Evolutionary conservation across 768 basidiomycete genomes (phyloP).

Genomic region (Hygrocybe coccinea): DNA sequence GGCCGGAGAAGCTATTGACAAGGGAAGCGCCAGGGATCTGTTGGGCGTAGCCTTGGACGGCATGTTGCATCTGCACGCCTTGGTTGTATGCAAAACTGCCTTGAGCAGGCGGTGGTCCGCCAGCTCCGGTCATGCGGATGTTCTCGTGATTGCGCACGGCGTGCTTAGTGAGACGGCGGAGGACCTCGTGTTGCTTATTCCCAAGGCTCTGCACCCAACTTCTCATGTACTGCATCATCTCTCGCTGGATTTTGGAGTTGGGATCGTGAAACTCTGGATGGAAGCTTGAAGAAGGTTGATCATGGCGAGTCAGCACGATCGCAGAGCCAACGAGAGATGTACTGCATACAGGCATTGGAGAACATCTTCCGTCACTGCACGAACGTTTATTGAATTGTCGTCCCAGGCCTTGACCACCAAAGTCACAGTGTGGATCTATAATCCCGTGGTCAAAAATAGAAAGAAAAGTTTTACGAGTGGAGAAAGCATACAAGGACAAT

Average conservation of each 20-base stretch:
- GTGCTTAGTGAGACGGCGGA: constrained; percentile 59
- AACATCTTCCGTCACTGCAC: constrained; percentile 54
- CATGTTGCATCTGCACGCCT: constrained; percentile 43
- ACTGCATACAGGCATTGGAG: constrained; percentile 58
- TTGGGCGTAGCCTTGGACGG: constrained; percentile 45
- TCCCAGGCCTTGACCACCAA: constrained; percentile 82
- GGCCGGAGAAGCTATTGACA: constrained; percentile 30
- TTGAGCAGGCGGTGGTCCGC: constrained; percentile 41
- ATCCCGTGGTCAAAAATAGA: constrained; percentile 2
- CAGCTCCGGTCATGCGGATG: constrained; percentile 52
- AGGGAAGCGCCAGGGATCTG: constrained; percentile 26
- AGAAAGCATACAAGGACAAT: constrained; percentile 52
- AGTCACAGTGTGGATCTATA: constrained; percentile 57
- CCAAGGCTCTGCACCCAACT: constrained; percentile 56
- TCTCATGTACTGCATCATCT: constrained; percentile 69
- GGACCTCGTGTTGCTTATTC: constrained; percentile 40
- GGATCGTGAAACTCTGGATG: constrained; percentile 77
- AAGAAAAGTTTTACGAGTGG: not conserved
- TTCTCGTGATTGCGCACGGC: constrained; percentile 71
- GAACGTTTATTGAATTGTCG: constrained; percentile 55
- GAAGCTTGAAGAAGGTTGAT: too few relatives aligned
- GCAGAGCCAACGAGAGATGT: not conserved
- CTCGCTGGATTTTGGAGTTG: constrained; percentile 60
- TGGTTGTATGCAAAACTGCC: constrained; percentile 46
- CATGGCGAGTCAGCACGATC: not conserved